Percentiles rank a stretch among this genome's conserved stretches.
phyloP scores from a whole-genome alignment of 257 asterid species.

The Solanum dulcamara region DNA sequence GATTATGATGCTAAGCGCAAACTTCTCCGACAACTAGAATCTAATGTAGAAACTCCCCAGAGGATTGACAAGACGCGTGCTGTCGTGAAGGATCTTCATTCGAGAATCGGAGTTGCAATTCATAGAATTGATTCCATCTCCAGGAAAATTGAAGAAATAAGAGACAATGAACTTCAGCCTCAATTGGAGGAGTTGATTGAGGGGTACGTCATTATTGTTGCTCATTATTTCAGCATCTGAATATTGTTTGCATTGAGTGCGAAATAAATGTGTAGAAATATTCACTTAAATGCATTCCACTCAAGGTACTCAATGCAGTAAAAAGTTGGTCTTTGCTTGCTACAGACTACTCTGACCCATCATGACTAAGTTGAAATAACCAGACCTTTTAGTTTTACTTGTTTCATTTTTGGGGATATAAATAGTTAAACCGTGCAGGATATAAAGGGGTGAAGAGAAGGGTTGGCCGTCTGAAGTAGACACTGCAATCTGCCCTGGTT shows the following conservation, averaged over 20 bases:
- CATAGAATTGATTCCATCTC: constrained; percentile 79
- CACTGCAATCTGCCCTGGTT: neutral
- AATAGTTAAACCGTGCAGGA: neutral
- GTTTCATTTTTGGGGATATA: neutral
- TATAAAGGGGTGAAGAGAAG: neutral
- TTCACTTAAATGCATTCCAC: neutral
- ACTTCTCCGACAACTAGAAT: constrained; percentile 72
- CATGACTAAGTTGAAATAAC: neutral
- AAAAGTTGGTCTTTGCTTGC: neutral
- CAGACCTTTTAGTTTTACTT: neutral
- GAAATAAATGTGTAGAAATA: neutral
- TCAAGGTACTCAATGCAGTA: neutral
- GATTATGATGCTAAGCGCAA: constrained; percentile 68
- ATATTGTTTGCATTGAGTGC: neutral
- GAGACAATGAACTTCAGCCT: constrained; percentile 88
- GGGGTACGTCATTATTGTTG: constrained; percentile 43
- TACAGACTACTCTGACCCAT: neutral
- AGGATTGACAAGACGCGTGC: constrained; percentile 79
- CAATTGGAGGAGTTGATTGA: constrained; percentile 94
- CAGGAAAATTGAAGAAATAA: constrained; percentile 73
- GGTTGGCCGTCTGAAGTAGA: neutral
- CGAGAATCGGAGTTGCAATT: constrained; percentile 81
- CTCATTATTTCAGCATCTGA: neutral
- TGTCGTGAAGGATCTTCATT: constrained; percentile 79
- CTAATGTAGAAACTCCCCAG: constrained; percentile 32